Conservation (phyloP, 2,329 filamentous ascomycete genomes). For the Sporothrix luriei region DNA sequence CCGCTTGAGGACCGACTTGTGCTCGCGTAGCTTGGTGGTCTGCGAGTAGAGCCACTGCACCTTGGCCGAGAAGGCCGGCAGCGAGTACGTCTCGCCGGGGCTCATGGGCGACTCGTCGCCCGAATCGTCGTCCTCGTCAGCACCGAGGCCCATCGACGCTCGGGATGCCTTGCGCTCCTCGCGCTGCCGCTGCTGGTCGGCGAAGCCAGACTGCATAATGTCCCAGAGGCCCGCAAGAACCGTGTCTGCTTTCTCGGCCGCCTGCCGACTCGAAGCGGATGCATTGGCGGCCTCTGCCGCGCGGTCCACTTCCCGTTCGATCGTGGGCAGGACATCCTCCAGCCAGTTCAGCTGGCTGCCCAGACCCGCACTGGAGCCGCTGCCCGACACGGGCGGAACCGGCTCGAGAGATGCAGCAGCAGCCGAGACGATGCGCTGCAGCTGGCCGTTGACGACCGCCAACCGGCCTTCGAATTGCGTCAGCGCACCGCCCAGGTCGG, state of each 20-base stretch:
- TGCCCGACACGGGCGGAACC: constrained; percentile 60
- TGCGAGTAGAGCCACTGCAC: constrained; percentile 78
- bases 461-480: constrained; percentile 59
- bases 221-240: constrained; percentile 61
- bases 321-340: constrained; percentile 59
- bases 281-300: constrained; percentile 42
- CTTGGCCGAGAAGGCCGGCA: constrained; percentile 74
- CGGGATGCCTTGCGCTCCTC: constrained; percentile 57
- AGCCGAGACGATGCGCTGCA: constrained; percentile 60
- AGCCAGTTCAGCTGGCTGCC: constrained; percentile 71
- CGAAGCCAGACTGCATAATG: constrained; percentile 58
- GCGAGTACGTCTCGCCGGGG: constrained; percentile 65
- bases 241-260: constrained; percentile 59
- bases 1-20: constrained; percentile 83
- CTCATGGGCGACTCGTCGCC: constrained; percentile 61
- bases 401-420: constrained; percentile 51
- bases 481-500: constrained; percentile 39
- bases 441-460: constrained; percentile 63
- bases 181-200: constrained; percentile 58
- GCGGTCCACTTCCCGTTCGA: constrained; percentile 51
- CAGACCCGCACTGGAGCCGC: constrained; percentile 58
- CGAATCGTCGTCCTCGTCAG: constrained; percentile 65
- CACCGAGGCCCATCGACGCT: constrained; percentile 59
- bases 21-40: constrained; percentile 77
- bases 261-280: constrained; percentile 44